A percentile compares a stretch with the other conserved stretches of the same genome.
Evolutionary conservation across 1,284 basidiomycete species (phyloP).

Genomic region (Rhodotorula sp.): DNA sequence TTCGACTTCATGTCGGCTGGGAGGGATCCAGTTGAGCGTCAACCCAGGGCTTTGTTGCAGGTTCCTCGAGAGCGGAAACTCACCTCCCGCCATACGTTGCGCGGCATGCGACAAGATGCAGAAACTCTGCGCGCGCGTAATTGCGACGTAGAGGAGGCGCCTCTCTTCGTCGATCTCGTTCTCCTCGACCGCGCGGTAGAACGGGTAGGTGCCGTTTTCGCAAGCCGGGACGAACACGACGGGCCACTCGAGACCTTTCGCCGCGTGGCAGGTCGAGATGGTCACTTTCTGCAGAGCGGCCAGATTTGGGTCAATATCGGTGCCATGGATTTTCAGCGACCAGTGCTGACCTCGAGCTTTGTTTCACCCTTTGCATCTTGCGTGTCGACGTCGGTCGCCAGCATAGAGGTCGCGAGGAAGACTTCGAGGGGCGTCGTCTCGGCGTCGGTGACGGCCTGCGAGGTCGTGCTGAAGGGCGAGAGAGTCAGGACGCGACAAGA

Average conservation of each 20-base stretch:
- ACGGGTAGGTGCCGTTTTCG: slow-evolving; percentile 69
- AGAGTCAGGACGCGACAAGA: accelerated
- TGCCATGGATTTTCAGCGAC: neutral
- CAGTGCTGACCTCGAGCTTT: slow-evolving; percentile 53
- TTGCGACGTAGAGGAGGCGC: slow-evolving; percentile 82
- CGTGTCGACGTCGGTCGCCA: slow-evolving; percentile 75
- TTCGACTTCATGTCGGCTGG: slow-evolving; percentile 24
- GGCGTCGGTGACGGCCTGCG: slow-evolving; percentile 7
- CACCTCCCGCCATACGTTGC: slow-evolving; percentile 43
- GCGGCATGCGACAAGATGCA: slow-evolving; percentile 61
- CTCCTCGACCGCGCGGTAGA: slow-evolving; percentile 59
- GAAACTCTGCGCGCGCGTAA: slow-evolving; percentile 77
- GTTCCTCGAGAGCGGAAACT: neutral
- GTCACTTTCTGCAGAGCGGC: slow-evolving; percentile 64
- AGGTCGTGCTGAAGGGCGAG: neutral
- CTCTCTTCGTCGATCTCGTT: slow-evolving; percentile 80
- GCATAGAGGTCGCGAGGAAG: slow-evolving; percentile 79
- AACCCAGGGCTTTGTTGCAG: neutral
- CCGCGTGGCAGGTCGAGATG: slow-evolving; percentile 81
- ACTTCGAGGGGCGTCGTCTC: slow-evolving; percentile 50
- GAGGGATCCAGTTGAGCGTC: neutral
- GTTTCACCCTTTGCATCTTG: slow-evolving; percentile 58
- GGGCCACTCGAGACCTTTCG: slow-evolving; percentile 91
- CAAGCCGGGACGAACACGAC: slow-evolving; percentile 71
- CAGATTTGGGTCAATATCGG: neutral